Evolutionary conservation across 1,139 yeast species (phyloP).

Genomic region (Wickerhamiella infanticola): DNA sequence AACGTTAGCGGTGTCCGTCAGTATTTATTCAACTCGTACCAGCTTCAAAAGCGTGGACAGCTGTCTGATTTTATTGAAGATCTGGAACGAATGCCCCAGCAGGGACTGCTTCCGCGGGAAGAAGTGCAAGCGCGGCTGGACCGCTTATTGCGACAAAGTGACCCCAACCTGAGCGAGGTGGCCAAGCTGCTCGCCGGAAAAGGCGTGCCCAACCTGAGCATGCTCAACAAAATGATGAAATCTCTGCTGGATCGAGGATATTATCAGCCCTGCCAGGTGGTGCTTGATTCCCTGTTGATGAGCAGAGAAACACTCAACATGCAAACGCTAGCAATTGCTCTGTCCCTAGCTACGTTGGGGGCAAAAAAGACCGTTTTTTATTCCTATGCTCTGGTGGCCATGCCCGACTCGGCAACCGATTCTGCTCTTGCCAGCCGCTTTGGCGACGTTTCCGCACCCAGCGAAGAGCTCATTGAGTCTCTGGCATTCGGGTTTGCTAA

Average conservation of each 20-base stretch:
- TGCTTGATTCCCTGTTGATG: slow-evolving; percentile 12
- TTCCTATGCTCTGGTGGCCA: slow-evolving; percentile 1
- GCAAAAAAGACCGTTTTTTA: slow-evolving; percentile 1
- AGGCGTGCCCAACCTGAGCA: slow-evolving; percentile 1
- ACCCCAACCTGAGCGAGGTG: slow-evolving; percentile 1
- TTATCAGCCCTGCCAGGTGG: slow-evolving; percentile 8
- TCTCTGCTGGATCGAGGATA: slow-evolving; percentile 6
- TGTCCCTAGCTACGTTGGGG: slow-evolving; percentile 1
- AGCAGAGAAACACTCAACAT: background rate
- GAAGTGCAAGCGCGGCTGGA: background rate
- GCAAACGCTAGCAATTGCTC: background rate
- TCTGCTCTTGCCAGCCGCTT: background rate
- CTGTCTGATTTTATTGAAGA: slow-evolving; percentile 1
- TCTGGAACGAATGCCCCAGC: background rate
- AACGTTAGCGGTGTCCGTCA: background rate
- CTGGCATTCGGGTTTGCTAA: background rate
- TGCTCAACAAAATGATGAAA: slow-evolving; percentile 6
- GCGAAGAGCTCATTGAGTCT: background rate
- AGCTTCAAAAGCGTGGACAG: background rate
- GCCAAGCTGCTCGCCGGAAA: background rate
- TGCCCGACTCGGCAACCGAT: background rate
- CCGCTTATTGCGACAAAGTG: background rate
- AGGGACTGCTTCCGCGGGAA: background rate
- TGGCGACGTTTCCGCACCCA: background rate
- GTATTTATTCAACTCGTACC: slow-evolving; percentile 1